These are phyloP conservation scores for Tuber brumale DNA, from an alignment of 495 filamentous ascomycete species.

Conservation along the genomic window DNA sequence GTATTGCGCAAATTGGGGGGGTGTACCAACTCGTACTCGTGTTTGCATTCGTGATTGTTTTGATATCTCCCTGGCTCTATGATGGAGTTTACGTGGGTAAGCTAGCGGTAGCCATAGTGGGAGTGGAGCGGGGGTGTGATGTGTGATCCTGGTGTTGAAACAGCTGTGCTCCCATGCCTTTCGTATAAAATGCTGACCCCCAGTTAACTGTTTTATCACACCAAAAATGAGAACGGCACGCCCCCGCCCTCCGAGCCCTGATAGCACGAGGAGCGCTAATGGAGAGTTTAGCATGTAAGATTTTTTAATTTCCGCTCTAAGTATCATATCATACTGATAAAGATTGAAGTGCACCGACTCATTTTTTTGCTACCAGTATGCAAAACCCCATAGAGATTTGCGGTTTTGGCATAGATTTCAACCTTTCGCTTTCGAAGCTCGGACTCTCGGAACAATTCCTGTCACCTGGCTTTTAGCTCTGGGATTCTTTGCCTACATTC, in stretches of 20 bases:
- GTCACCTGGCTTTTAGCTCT: not conserved
- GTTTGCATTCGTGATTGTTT: not conserved
- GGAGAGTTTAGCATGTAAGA: not conserved
- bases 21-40: not conserved
- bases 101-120: not conserved
- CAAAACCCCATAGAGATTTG: not conserved
- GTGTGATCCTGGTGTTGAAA: not conserved
- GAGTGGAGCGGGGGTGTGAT: no score
- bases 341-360: not conserved
- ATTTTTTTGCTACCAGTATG: not conserved
- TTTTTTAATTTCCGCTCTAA: not conserved
- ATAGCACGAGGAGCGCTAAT: not conserved
- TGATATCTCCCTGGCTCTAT: not conserved
- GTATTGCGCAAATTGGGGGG: not conserved
- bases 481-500: not conserved
- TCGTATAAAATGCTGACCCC: not conserved
- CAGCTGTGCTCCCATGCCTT: not conserved
- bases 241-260: no score
- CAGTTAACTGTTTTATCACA: not conserved
- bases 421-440: not conserved
- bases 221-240: not conserved
- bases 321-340: not conserved
- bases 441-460: not conserved
- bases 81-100: not conserved
- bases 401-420: not conserved